A percentile compares a stretch with the other conserved stretches of the same genome.
Conservation (phyloP, 805 yeast species). For the Starmera caribaea region DNA sequence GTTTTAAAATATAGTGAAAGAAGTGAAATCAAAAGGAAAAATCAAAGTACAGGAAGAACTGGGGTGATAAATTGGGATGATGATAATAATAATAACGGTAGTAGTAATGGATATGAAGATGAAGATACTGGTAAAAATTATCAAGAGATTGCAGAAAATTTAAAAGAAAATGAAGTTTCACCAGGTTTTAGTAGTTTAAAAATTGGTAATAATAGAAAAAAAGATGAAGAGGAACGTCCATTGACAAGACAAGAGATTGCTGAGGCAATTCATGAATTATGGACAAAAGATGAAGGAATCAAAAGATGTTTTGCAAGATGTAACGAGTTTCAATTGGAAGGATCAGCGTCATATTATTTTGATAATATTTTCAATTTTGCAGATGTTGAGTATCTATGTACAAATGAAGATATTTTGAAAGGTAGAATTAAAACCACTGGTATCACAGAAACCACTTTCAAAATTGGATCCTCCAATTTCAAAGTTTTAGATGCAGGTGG, state of each 20-base stretch:
- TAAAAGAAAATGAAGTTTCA: constrained; percentile 11
- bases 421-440: constrained; percentile 96
- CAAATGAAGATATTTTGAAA: constrained; percentile 74
- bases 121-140: constrained; percentile 7
- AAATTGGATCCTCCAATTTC: constrained; percentile 54
- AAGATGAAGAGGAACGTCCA: not conserved
- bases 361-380: constrained; percentile 61
- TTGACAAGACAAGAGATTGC: constrained; percentile 49
- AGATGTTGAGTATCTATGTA: constrained; percentile 53
- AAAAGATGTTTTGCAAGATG: constrained; percentile 45
- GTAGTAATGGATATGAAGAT: constrained; percentile 2
- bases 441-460: constrained; percentile 77
- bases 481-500: constrained; percentile 95
- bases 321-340: constrained; percentile 78
- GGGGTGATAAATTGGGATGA: constrained; percentile 18
- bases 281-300: constrained; percentile 67
- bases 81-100: constrained; percentile 8
- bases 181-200: constrained; percentile 17
- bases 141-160: constrained; percentile 12
- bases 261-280: constrained; percentile 53
- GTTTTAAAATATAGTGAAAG: constrained; percentile 51
- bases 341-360: constrained; percentile 75
- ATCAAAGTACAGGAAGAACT: constrained; percentile 46
- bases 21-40: constrained; percentile 39
- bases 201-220: not conserved